These are phyloP conservation scores for Lumnitzera littorea DNA, from an alignment of 345 rosid species.

Conservation along the genomic window DNA sequence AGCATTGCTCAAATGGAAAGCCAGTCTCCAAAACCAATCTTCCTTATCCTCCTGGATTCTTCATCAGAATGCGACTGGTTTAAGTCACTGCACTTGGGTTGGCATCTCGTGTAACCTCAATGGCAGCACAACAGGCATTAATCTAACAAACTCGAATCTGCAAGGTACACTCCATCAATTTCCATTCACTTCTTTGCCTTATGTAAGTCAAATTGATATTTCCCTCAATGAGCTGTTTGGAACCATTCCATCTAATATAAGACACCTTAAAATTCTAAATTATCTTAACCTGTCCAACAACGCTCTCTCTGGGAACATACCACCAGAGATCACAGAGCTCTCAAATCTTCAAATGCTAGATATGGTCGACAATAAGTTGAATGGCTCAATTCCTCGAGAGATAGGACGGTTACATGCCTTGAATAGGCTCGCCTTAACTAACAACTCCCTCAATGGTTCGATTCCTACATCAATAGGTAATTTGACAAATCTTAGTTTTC, in stretches of 20 bases:
- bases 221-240: conserved; percentile 13
- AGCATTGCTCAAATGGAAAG: too few species aligned
- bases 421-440: conserved; percentile 1
- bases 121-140: neutral
- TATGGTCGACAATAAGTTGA: conserved; percentile 1
- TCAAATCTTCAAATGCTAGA: neutral
- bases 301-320: neutral
- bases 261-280: conserved; percentile 5
- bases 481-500: too few species aligned
- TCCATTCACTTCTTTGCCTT: conserved; percentile 13
- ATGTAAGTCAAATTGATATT: conserved; percentile 13
- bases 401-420: conserved; percentile 13
- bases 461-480: conserved; percentile 12
- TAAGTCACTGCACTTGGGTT: too few species aligned
- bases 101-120: too few species aligned
- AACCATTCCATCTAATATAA: conserved; percentile 14
- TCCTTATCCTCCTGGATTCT: too few species aligned
- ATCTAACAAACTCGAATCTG: neutral
- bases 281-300: conserved; percentile 5
- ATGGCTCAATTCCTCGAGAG: conserved; percentile 15
- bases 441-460: conserved; percentile 13
- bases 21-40: too few species aligned
- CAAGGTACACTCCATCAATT: conserved; percentile 13
- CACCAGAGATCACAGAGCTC: conserved; percentile 5
- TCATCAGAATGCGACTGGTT: too few species aligned